These are phyloP conservation scores for Xylaria scruposa DNA, from an alignment of 495 filamentous ascomycete genomes.

Conservation along the genomic window DNA sequence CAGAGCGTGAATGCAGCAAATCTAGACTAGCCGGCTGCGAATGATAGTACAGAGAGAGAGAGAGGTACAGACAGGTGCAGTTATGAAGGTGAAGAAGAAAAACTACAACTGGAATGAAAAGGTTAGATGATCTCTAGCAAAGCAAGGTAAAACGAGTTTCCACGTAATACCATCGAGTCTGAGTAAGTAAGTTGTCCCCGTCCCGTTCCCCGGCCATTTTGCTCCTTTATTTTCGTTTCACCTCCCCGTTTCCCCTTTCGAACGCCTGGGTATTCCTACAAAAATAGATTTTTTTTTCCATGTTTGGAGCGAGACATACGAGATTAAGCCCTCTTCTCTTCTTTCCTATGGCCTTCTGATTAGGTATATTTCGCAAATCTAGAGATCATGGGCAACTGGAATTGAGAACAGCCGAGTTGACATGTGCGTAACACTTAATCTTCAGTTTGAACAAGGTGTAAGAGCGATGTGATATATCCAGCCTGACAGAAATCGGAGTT, in stretches of 20 bases:
- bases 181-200: not conserved
- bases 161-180: conserved; percentile 2
- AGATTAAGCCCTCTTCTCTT: not conserved
- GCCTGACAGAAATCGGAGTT: conserved; percentile 29
- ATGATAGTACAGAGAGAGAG: conserved; percentile 20
- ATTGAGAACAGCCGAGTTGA: not conserved
- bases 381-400: not conserved
- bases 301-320: not conserved
- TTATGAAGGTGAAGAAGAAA: conserved; percentile 2
- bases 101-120: not conserved
- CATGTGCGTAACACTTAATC: conserved; percentile 27
- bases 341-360: not conserved
- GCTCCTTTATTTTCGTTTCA: not conserved
- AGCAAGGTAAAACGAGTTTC: conserved; percentile 2
- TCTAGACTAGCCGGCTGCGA: not conserved
- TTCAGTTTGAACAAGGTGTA: conserved; percentile 40
- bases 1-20: not conserved
- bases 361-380: not conserved
- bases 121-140: not conserved
- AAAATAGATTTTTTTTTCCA: not conserved
- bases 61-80: conserved; percentile 5
- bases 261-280: conserved; percentile 30
- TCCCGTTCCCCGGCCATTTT: not conserved
- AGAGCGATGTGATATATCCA: conserved; percentile 38
- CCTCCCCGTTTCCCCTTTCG: conserved; percentile 7